Evolutionary conservation across 192 early-diverging fungal genomes (phyloP).

Genomic region (Podila horticola): DNA sequence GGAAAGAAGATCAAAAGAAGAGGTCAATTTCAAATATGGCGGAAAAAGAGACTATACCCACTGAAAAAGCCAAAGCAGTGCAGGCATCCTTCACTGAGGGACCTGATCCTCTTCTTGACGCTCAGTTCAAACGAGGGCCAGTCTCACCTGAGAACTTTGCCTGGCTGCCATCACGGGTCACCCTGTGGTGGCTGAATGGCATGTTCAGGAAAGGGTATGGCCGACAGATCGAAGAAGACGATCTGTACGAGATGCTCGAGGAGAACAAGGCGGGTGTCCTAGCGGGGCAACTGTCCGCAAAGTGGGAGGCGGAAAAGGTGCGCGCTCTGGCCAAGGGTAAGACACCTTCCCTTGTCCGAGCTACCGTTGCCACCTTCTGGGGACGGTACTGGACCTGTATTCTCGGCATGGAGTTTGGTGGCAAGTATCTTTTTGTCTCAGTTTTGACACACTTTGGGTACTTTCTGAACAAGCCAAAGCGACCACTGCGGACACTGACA

Average conservation of each 20-base stretch:
- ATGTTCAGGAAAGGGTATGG: constrained; percentile 47
- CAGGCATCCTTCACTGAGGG: background rate
- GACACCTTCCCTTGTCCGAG: constrained; percentile 25
- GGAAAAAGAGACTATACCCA: no score
- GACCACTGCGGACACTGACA: background rate
- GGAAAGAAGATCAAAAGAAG: no score
- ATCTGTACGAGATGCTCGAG: constrained; percentile 54
- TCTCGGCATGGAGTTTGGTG: constrained; percentile 35
- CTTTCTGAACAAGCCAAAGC: no score
- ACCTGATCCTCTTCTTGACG: background rate
- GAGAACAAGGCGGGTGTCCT: constrained; percentile 19
- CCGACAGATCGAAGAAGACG: constrained; percentile 35
- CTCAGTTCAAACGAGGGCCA: constrained; percentile 32
- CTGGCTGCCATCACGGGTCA: constrained; percentile 33
- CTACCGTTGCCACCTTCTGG: constrained; percentile 31
- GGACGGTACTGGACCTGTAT: constrained; percentile 23
- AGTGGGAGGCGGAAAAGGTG: constrained; percentile 26
- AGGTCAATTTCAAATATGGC: no score
- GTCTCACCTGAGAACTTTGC: constrained; percentile 47
- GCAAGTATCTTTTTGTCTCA: constrained; percentile 9
- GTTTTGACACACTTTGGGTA: background rate
- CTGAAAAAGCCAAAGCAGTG: no score
- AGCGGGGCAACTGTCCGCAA: background rate
- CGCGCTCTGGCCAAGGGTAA: constrained; percentile 15
- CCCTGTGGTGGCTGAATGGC: constrained; percentile 50